phyloP scores from a whole-genome alignment of 2,329 filamentous ascomycete genomes.

The Curvularia lunata region DNA sequence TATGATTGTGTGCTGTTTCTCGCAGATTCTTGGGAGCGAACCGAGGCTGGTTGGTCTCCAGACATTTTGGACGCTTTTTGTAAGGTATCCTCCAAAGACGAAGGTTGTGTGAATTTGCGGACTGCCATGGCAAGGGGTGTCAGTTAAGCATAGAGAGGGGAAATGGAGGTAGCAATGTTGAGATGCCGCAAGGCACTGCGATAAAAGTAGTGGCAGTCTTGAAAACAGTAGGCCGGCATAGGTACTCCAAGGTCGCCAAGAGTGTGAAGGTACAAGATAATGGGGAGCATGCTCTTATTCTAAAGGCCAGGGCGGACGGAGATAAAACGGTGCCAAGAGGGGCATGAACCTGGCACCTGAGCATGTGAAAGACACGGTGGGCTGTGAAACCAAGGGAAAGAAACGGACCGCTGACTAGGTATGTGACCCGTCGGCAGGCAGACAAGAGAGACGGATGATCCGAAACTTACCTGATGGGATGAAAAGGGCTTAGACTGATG shows the following conservation, averaged over 20 bases:
- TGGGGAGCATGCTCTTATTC: slow-evolving; percentile 31
- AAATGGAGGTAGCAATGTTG: slow-evolving; percentile 80
- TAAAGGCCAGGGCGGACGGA: slow-evolving; percentile 45
- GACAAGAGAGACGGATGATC: slow-evolving; percentile 37
- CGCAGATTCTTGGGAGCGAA: slow-evolving; percentile 57
- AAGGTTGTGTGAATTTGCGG: slow-evolving; percentile 73
- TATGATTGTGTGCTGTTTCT: slow-evolving; percentile 61
- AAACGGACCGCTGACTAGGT: slow-evolving; percentile 43
- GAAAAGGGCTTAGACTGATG: slow-evolving; percentile 21
- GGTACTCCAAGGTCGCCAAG: slow-evolving; percentile 31
- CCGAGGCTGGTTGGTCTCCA: slow-evolving; percentile 46
- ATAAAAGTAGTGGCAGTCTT: slow-evolving; percentile 94
- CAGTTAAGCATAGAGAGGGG: slow-evolving; percentile 72
- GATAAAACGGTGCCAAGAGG: slow-evolving; percentile 30
- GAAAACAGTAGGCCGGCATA: slow-evolving; percentile 81
- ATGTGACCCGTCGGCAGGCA: slow-evolving; percentile 37
- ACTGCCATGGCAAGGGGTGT: slow-evolving; percentile 67
- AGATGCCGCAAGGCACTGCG: slow-evolving; percentile 86
- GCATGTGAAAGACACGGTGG: slow-evolving; percentile 45
- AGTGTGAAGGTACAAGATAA: slow-evolving; percentile 19
- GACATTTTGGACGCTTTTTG: slow-evolving; percentile 51
- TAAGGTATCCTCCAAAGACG: slow-evolving; percentile 74
- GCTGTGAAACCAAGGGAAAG: slow-evolving; percentile 37
- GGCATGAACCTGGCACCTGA: slow-evolving; percentile 24
- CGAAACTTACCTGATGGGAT: slow-evolving; percentile 38